phyloP scores from a whole-genome alignment of 768 basidiomycete genomes.

The Boletellus emodensis region DNA sequence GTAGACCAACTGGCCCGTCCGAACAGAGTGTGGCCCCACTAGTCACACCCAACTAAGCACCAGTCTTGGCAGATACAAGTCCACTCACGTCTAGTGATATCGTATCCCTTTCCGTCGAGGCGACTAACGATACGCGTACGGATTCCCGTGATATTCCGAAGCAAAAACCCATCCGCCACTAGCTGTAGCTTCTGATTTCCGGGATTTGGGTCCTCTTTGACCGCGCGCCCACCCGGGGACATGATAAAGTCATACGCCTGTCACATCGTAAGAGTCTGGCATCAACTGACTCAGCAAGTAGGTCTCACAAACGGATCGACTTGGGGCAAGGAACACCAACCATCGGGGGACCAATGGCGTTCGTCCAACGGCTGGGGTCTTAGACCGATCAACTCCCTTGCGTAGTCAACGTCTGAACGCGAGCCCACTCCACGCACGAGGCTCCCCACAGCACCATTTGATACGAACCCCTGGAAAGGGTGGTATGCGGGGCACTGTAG shows the following conservation, averaged over 20 bases:
- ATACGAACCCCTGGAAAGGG: constrained; percentile 35
- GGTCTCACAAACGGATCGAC: constrained; percentile 63
- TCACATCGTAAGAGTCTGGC: background rate
- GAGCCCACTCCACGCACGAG: constrained; percentile 66
- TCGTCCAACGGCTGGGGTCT: constrained; percentile 47
- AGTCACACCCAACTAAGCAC: constrained; percentile 3
- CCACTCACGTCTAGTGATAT: constrained; percentile 72
- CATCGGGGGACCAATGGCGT: constrained; percentile 59
- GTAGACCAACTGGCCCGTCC: constrained; percentile 77
- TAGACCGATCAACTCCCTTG: constrained; percentile 62
- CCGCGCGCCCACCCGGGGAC: constrained; percentile 48
- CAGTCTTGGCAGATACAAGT: background rate
- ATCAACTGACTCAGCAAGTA: background rate
- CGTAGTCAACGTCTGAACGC: constrained; percentile 77
- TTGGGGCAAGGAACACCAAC: constrained; percentile 72
- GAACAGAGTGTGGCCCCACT: constrained; percentile 83
- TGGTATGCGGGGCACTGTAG: constrained; percentile 74
- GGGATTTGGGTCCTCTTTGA: constrained; percentile 69
- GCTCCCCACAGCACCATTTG: constrained; percentile 36
- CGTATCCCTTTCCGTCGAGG: constrained; percentile 81
- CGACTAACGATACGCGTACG: constrained; percentile 74
- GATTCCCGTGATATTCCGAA: constrained; percentile 76
- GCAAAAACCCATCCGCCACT: constrained; percentile 64
- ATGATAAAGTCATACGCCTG: constrained; percentile 84
- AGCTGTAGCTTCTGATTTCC: constrained; percentile 58